A percentile compares a stretch with the other conserved stretches of the same genome.
phyloP scores from a whole-genome alignment of 2,329 filamentous ascomycete genomes.

The Lasiodiplodia hormozganensis region DNA sequence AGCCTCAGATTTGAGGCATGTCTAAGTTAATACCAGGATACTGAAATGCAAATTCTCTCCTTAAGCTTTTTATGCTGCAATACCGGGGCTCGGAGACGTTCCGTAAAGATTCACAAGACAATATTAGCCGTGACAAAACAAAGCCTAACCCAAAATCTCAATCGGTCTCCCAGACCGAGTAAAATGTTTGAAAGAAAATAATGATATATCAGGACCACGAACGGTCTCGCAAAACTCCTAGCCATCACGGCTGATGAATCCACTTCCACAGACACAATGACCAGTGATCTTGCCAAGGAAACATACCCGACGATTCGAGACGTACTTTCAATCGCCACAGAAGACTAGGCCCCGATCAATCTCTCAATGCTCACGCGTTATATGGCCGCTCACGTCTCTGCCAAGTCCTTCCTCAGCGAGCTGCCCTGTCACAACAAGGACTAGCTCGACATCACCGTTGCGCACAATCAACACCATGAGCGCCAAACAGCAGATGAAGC shows the following conservation, averaged over 20 bases:
- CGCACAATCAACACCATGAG: conserved; percentile 46
- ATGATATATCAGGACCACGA: no score
- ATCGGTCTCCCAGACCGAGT: background rate
- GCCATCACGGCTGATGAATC: background rate
- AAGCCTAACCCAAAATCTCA: conserved; percentile 2
- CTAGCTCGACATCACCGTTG: conserved; percentile 46
- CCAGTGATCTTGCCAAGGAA: background rate
- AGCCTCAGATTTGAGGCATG: no score
- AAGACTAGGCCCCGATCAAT: conserved; percentile 30
- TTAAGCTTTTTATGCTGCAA: background rate
- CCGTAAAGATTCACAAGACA: background rate
- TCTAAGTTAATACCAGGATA: background rate
- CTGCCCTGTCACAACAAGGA: conserved; percentile 45
- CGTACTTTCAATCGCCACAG: conserved; percentile 12
- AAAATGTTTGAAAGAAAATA: background rate
- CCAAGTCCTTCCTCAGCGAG: conserved; percentile 47
- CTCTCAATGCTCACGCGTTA: conserved; percentile 47
- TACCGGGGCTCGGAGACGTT: background rate
- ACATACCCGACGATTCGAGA: background rate
- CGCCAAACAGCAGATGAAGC: conserved; percentile 42
- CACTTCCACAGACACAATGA: background rate
- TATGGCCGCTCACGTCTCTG: conserved; percentile 43
- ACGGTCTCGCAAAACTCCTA: no score
- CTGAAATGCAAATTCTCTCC: background rate
- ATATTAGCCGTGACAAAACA: background rate